Conservation (phyloP, 352 stramenopile genomes). For the Pythium myriotylum region DNA sequence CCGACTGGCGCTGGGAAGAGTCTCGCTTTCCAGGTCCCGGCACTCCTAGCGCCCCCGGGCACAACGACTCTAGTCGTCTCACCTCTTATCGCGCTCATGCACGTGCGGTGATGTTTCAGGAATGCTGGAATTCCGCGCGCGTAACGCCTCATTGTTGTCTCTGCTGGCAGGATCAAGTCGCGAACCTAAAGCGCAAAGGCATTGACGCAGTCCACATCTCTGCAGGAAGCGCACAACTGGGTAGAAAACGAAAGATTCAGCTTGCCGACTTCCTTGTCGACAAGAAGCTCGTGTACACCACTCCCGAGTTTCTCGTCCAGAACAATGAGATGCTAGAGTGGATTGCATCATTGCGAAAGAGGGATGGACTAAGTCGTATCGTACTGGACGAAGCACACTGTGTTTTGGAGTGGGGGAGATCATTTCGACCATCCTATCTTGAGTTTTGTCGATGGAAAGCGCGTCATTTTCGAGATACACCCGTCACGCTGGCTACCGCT, state of each 20-base stretch:
- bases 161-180: slow-evolving; percentile 67
- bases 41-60: slow-evolving; percentile 41
- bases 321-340: slow-evolving; percentile 62
- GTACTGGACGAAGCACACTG: slow-evolving; percentile 84
- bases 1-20: slow-evolving; percentile 82
- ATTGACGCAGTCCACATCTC: slow-evolving; percentile 55
- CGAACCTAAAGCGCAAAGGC: slow-evolving; percentile 58
- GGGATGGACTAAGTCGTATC: slow-evolving; percentile 44
- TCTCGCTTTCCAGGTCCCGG: slow-evolving; percentile 75
- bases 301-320: slow-evolving; percentile 73
- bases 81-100: slow-evolving; percentile 74
- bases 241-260: slow-evolving; percentile 18
- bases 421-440: slow-evolving; percentile 75
- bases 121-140: neutral
- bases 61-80: slow-evolving; percentile 71
- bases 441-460: slow-evolving; percentile 61
- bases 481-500: slow-evolving; percentile 73
- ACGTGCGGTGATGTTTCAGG: slow-evolving; percentile 36
- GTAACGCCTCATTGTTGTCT: neutral
- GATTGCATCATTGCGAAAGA: slow-evolving; percentile 31
- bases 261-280: slow-evolving; percentile 42
- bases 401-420: slow-evolving; percentile 78
- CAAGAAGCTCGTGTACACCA: slow-evolving; percentile 77
- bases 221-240: slow-evolving; percentile 24
- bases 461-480: slow-evolving; percentile 45